Conservation (phyloP, 208 protist species). For the Lotmaria passim region DNA sequence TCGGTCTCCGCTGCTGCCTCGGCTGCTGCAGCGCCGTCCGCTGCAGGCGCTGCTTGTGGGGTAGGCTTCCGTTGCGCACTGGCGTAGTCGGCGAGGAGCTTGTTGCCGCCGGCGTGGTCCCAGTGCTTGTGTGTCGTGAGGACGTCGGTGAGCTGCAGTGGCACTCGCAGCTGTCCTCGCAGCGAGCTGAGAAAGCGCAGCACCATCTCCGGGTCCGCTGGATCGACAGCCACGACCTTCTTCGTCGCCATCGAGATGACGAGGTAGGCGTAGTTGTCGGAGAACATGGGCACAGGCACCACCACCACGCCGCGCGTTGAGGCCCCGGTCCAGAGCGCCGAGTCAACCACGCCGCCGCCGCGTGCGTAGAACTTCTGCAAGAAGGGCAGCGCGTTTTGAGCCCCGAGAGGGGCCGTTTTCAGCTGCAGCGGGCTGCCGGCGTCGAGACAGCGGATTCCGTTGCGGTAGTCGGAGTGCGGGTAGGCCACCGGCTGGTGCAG, state of each 20-base stretch:
- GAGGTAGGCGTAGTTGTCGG: constrained; percentile 93
- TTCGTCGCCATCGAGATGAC: constrained; percentile 66
- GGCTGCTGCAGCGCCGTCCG: background rate
- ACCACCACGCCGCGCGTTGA: constrained; percentile 37
- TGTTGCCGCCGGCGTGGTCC: constrained; percentile 95
- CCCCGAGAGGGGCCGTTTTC: constrained; percentile 15
- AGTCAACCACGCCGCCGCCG: constrained; percentile 24
- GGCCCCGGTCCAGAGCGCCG: constrained; percentile 13
- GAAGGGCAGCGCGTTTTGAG: constrained; percentile 1
- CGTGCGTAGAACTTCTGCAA: constrained; percentile 22
- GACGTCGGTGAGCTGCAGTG: constrained; percentile 74
- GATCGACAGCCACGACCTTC: constrained; percentile 72
- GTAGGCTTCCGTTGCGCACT: background rate
- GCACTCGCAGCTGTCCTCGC: constrained; percentile 35
- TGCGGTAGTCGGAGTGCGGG: constrained; percentile 84
- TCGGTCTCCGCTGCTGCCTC: background rate
- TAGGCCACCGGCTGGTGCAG: constrained; percentile 59
- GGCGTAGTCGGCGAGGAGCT: constrained; percentile 47
- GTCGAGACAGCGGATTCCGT: constrained; percentile 63
- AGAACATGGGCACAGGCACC: constrained; percentile 80
- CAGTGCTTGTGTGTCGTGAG: constrained; percentile 97
- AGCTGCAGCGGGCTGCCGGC: constrained; percentile 18
- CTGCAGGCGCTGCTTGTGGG: constrained; percentile 4
- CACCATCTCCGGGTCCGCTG: constrained; percentile 70
- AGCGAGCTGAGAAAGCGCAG: constrained; percentile 50